phyloP scores from a whole-genome alignment of 2,329 filamentous ascomycete genomes.

The Lasiodiplodia hormozganensis region DNA sequence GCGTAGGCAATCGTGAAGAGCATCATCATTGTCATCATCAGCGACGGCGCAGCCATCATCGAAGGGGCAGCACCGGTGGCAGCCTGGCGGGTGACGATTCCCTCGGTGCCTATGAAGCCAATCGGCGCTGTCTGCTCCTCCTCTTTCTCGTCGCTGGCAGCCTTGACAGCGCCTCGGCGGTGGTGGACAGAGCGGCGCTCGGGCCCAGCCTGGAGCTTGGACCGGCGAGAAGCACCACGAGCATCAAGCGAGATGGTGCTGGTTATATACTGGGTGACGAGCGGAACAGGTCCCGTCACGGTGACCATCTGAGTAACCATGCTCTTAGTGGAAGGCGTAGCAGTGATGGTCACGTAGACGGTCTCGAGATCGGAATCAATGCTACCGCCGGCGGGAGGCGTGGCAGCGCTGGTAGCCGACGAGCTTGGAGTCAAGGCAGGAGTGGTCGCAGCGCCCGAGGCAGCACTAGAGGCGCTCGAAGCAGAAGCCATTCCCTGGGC shows the following conservation, averaged over 20 bases:
- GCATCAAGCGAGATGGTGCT: constrained; percentile 6
- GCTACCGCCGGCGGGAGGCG: background rate
- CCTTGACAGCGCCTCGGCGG: background rate
- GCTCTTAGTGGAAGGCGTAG: background rate
- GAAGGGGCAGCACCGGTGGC: constrained; percentile 14
- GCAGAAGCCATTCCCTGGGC: constrained; percentile 8
- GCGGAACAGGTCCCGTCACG: constrained; percentile 4
- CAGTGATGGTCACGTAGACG: constrained; percentile 24
- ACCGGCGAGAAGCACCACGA: constrained; percentile 5
- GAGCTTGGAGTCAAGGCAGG: constrained; percentile 6
- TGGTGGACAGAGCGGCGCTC: constrained; percentile 12
- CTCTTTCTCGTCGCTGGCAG: background rate
- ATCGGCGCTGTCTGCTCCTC: background rate
- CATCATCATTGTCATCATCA: constrained; percentile 15
- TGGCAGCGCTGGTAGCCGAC: background rate
- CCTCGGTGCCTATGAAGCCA: constrained; percentile 2
- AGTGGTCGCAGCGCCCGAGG: constrained; percentile 9
- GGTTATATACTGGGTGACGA: constrained; percentile 14
- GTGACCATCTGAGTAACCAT: constrained; percentile 22
- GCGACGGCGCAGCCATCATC: constrained; percentile 17
- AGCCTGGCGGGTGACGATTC: constrained; percentile 1
- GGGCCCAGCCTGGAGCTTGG: constrained; percentile 5
- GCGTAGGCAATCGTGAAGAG: constrained; percentile 25
- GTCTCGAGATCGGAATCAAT: constrained; percentile 9
- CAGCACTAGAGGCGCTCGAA: background rate